Conservation (phyloP, 192 early-diverging fungal species). For the Backusella liffmaniae region DNA sequence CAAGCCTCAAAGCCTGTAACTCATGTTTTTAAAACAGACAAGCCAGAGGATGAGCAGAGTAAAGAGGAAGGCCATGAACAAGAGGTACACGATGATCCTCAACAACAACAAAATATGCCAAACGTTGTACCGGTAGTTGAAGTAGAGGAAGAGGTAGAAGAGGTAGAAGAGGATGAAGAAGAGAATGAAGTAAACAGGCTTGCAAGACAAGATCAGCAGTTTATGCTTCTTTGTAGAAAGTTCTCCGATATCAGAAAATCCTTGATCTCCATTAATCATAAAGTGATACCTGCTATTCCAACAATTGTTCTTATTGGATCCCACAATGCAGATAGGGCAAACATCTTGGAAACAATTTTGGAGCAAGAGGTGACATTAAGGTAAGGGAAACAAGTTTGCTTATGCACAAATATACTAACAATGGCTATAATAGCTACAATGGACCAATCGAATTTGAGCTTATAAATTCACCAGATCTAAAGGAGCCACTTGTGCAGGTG, state of each 20-base stretch:
- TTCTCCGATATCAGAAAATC: conserved; percentile 93
- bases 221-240: conserved; percentile 87
- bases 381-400: conserved; percentile 26
- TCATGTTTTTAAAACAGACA: not conserved
- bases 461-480: conserved; percentile 70
- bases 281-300: conserved; percentile 79
- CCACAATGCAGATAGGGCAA: conserved; percentile 81
- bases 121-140: not conserved
- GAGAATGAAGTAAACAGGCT: conserved; percentile 33
- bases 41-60: not conserved
- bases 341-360: conserved; percentile 82
- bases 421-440: conserved; percentile 62
- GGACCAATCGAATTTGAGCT: conserved; percentile 84
- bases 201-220: conserved; percentile 61
- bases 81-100: not conserved
- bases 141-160: not conserved
- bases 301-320: conserved; percentile 85
- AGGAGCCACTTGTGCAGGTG: conserved; percentile 81
- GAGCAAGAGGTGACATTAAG: conserved; percentile 82
- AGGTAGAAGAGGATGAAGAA: conserved; percentile 36
- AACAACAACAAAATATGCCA: not conserved
- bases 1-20: conserved; percentile 5
- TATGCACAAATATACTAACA: not conserved
- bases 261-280: conserved; percentile 79
- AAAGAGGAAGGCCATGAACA: conserved; percentile 37